Evolutionary conservation across 2,329 filamentous ascomycete genomes (phyloP), one percentile per base, ranked within the genome.

Genomic region (Diaporthe vexans): DNA sequence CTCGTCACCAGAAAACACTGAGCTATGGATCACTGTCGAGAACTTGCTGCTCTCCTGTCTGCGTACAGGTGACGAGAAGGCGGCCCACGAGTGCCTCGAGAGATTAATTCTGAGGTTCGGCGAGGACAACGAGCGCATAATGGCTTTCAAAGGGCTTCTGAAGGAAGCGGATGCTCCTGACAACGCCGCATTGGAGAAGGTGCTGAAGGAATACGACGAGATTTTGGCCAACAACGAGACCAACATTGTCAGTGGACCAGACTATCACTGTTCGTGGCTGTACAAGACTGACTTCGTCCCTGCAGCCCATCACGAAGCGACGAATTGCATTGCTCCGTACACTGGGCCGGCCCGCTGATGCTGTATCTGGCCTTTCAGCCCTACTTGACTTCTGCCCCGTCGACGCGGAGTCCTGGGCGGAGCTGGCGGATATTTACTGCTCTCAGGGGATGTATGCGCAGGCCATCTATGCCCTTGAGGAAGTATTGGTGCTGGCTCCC

Each of bases 331-430:
- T 98, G 48, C 86, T 98, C 74, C 91, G 92, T 78, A 93, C 93
- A 37, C 88, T 97, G 82, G 92, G 91, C 40, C 91, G 91, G 79
- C 86, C 86, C 1, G 80, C 89, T 1, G 95, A 98, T 76, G 94
- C 97, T 0, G 93, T 95, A 58, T 85, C 90, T 43, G 91, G 93
- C 37, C 85, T 98, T 74, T 91, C 92, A 76, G 88, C 92, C 73
- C 88, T 98, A 37, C 86, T 99, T 61, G 94, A 97, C 80, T 92
- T 93, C 76, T 94, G 92, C 71, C 95, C 97, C 2, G 98, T 94
- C 1, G 97, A 99, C 85, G 92, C 93, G 8, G 97, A 99, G 85
- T 92, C 94, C 13, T 99, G 97, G 97, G 91, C 94, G 70, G 97
- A 99, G 85, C 87, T 98, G 78, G 91, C 94, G 71, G 95, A 98